phyloP scores from a whole-genome alignment of 1,139 yeast genomes.

The Suhomyces coccinellae region DNA sequence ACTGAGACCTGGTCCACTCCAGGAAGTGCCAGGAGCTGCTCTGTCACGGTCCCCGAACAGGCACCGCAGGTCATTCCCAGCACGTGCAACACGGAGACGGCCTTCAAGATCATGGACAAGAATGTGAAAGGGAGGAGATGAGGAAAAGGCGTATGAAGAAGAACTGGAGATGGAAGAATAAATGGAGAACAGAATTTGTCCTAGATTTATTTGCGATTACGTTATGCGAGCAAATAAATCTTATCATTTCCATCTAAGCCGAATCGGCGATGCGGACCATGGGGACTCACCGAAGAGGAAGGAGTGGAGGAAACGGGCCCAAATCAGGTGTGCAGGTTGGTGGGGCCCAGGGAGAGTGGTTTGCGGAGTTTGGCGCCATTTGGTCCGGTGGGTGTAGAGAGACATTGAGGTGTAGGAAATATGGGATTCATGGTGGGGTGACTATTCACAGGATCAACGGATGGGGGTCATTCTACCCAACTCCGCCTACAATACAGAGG shows the following conservation, averaged over 20 bases:
- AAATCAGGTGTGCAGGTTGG: not conserved
- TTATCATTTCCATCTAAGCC: constrained; percentile 15
- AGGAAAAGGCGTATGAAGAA: not conserved
- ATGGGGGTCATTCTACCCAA: too few relatives aligned
- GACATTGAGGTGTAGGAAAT: not conserved
- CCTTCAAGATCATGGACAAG: not conserved
- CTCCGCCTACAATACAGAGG: too few relatives aligned
- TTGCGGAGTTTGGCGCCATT: not conserved
- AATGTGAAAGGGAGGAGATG: not conserved
- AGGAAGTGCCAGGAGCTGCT: constrained; percentile 20
- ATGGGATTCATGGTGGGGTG: not conserved
- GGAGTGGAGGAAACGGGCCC: not conserved
- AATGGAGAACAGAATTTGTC: not conserved
- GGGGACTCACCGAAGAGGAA: not conserved
- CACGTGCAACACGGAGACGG: constrained; percentile 14
- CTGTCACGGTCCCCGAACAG: constrained; percentile 34
- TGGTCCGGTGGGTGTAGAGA: not conserved
- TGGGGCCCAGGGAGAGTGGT: not conserved
- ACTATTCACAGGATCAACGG: too few relatives aligned
- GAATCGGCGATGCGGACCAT: constrained; percentile 10
- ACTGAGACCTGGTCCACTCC: constrained; percentile 32
- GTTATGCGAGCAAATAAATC: constrained; percentile 8
- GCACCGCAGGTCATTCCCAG: constrained; percentile 45
- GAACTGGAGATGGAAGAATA: not conserved
- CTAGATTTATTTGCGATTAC: constrained; percentile 3